A percentile compares a stretch with the other conserved stretches of the same genome.
Evolutionary conservation across 345 rosid species (phyloP).

Genomic region (Citrus hindsii): DNA sequence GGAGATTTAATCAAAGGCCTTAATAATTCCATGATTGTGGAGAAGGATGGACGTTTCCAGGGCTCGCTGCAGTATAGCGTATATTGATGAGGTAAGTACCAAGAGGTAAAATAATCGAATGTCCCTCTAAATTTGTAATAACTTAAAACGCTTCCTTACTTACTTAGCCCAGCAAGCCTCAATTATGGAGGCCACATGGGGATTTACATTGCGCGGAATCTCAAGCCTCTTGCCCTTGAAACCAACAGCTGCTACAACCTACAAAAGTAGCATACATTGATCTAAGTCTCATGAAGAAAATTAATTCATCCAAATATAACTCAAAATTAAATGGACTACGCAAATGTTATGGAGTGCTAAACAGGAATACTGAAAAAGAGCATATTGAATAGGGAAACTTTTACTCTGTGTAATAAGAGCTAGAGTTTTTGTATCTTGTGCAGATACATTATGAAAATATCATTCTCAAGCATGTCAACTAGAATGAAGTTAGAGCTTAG

Average conservation of each 20-base stretch:
- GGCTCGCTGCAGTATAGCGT: slow-evolving; percentile 62
- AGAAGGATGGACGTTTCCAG: slow-evolving; percentile 95
- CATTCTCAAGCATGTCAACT: background rate
- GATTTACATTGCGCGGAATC: slow-evolving; percentile 79
- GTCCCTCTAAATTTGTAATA: background rate
- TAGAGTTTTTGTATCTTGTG: background rate
- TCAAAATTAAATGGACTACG: background rate
- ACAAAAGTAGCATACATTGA: slow-evolving; percentile 10
- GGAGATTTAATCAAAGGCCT: slow-evolving; percentile 67
- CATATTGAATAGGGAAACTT: background rate
- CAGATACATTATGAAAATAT: background rate
- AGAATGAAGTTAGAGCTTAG: background rate
- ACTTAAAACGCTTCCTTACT: slow-evolving; percentile 22
- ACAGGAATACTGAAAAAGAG: background rate
- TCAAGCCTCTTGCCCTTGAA: slow-evolving; percentile 90
- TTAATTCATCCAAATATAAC: background rate
- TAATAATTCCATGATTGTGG: slow-evolving; percentile 74
- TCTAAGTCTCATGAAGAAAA: background rate
- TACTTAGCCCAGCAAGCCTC: slow-evolving; percentile 95
- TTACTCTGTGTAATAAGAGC: background rate
- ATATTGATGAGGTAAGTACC: background rate
- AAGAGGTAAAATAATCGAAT: background rate
- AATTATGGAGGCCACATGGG: slow-evolving; percentile 74
- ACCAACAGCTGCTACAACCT: slow-evolving; percentile 99
- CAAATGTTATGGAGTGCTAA: background rate